Evolutionary conservation across 108 stramenopile genomes (phyloP), one percentile per base, ranked within the genome.

Genomic region (Fragilariopsis cylindrus): DNA sequence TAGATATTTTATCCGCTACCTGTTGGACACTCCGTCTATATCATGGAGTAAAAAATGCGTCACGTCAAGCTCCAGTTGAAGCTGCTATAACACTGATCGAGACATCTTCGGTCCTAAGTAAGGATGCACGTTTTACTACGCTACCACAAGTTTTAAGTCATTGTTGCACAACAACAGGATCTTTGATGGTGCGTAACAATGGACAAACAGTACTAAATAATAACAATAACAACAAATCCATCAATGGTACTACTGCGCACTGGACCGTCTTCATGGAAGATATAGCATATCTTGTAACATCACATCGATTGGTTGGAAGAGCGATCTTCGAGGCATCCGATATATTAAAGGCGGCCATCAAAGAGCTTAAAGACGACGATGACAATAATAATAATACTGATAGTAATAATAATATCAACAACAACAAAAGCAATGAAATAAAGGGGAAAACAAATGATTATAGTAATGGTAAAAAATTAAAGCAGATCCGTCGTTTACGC

Each of bases 301-400:
- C 72, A 1, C 44, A 42, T 16, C 77, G 86, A 53, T 60, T 78
- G 42, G 78, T 83, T 3, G 80, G 71, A 40, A 54, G 73, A 46
- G 76, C 80, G 40, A 18, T 87, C 39, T 76, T 87, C 58, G 86
- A 83, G 60, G 82, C 76, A 11, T 72, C 48, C 9, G 80, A 81
- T 68, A 70, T 86, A 4, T 72, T 74, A 19, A 78, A 76, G 56
- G 70, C 69, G 12, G 71, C 78, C 49, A 54, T 49, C 5, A 53
- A 60, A 40, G 46, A 60, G 6, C 21, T 63, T 5, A 81, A 78
- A 50, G 30, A 60, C 15, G 2, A 3, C 45, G 19, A 48, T 21
- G 19, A 42, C 63, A 43, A 46, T 44, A 40, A 52, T 21, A 62
- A 19, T 3, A 71, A 43, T 57, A 7, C 0, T 15, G 58, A 60